These are phyloP conservation scores for Gracilariopsis chorda DNA, from an alignment of 23 red algal genomes.

Conservation along the genomic window DNA sequence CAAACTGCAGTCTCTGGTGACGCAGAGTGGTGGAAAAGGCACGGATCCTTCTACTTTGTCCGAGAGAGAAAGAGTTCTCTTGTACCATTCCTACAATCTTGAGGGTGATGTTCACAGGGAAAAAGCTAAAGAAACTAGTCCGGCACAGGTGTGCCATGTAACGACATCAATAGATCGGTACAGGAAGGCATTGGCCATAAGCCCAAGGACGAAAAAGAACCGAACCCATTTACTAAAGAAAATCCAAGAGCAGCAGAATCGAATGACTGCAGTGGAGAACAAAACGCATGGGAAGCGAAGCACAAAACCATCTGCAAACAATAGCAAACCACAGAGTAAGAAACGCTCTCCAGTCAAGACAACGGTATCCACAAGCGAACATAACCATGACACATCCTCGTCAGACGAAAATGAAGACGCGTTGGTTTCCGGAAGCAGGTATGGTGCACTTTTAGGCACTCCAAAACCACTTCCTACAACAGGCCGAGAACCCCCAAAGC, in stretches of 20 bases:
- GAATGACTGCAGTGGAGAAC: background rate
- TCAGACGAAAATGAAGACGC: constrained; percentile 7
- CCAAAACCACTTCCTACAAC: background rate
- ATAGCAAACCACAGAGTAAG: too few species aligned
- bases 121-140: background rate
- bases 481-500: background rate
- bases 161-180: background rate
- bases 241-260: background rate
- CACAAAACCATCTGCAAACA: too few species aligned
- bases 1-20: background rate
- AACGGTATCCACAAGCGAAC: too few species aligned
- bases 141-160: background rate
- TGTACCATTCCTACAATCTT: background rate
- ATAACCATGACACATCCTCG: background rate
- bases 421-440: background rate
- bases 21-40: background rate
- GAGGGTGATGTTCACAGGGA: constrained; percentile 6
- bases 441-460: background rate
- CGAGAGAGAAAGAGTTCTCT: background rate
- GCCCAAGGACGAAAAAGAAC: background rate
- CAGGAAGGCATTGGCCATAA: background rate
- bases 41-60: background rate
- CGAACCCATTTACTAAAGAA: background rate
- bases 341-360: too few species aligned
- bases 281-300: background rate